A percentile compares a stretch with the other conserved stretches of the same genome.
Evolutionary conservation across 768 basidiomycete species (phyloP).

Genomic region (Collybiopsis luxurians): DNA sequence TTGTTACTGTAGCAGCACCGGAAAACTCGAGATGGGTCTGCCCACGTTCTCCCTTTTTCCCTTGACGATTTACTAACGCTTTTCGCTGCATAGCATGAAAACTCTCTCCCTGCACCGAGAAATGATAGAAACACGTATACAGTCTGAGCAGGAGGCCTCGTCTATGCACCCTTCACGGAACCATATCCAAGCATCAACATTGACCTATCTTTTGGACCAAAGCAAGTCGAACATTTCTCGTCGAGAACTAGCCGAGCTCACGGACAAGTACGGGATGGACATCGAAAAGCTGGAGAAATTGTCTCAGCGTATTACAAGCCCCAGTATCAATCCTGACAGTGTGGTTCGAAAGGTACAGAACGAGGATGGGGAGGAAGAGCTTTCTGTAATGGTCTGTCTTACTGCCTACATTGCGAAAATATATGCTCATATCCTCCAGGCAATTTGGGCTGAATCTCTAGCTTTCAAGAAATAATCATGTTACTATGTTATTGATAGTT

Average conservation of each 20-base stretch:
- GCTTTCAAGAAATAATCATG: background rate
- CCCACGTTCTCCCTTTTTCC: no score
- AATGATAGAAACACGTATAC: constrained; percentile 51
- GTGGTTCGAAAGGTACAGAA: constrained; percentile 42
- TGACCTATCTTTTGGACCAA: constrained; percentile 61
- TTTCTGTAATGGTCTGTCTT: constrained; percentile 47
- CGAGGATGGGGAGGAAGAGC: constrained; percentile 50
- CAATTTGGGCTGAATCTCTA: constrained; percentile 42
- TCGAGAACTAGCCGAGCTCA: constrained; percentile 47
- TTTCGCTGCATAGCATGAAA: no score
- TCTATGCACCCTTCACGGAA: constrained; percentile 41
- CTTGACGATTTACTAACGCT: no score
- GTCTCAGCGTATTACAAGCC: constrained; percentile 57
- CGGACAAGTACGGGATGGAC: constrained; percentile 55
- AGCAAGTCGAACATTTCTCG: constrained; percentile 46
- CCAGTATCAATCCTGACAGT: constrained; percentile 52
- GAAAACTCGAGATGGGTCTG: constrained; percentile 26
- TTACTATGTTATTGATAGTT: no score
- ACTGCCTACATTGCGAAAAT: background rate
- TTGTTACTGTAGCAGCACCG: constrained; percentile 17
- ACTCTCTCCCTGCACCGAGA: no score
- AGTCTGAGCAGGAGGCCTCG: constrained; percentile 55
- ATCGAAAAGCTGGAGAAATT: constrained; percentile 47
- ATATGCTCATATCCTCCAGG: constrained; percentile 23
- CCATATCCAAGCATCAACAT: constrained; percentile 47